These are phyloP conservation scores for Lactifluus piperatus DNA, from an alignment of 768 basidiomycete genomes.

Conservation along the genomic window DNA sequence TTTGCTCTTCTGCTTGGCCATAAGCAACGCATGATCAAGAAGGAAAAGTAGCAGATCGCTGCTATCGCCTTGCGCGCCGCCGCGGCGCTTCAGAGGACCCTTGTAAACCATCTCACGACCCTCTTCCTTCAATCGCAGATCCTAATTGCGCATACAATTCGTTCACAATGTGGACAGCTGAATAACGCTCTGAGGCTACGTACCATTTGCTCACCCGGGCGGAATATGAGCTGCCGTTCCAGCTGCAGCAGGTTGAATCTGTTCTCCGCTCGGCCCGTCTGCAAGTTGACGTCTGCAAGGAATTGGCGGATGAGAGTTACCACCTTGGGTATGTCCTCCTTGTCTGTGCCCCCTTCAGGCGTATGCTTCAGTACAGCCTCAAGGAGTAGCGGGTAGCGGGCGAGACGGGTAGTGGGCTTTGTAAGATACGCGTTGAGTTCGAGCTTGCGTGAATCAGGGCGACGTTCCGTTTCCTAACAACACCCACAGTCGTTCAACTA, in stretches of 20 bases:
- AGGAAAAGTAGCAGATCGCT: constrained; percentile 91
- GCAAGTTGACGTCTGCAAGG: constrained; percentile 79
- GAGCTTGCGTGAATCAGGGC: constrained; percentile 91
- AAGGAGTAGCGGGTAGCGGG: constrained; percentile 89
- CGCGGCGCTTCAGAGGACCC: constrained; percentile 80
- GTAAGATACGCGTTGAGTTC: constrained; percentile 97
- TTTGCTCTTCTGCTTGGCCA: constrained; percentile 91
- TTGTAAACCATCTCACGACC: constrained; percentile 88
- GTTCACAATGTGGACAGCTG: background rate
- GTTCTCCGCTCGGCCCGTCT: constrained; percentile 94
- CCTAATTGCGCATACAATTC: constrained; percentile 35
- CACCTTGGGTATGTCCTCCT: constrained; percentile 64
- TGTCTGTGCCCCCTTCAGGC: constrained; percentile 83
- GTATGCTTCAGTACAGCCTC: constrained; percentile 92
- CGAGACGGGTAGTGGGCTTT: constrained; percentile 94
- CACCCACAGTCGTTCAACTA: background rate
- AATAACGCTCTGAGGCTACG: constrained; percentile 25
- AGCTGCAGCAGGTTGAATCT: constrained; percentile 92
- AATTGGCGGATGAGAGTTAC: constrained; percentile 74
- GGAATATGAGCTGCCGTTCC: constrained; percentile 84
- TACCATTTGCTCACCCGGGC: constrained; percentile 85
- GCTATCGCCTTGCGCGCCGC: constrained; percentile 59
- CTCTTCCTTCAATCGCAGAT: constrained; percentile 80
- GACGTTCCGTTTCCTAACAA: constrained; percentile 72
- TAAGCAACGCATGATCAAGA: constrained; percentile 92